phyloP scores from a whole-genome alignment of 2,329 filamentous ascomycete genomes.

The Penicillium crustosum region DNA sequence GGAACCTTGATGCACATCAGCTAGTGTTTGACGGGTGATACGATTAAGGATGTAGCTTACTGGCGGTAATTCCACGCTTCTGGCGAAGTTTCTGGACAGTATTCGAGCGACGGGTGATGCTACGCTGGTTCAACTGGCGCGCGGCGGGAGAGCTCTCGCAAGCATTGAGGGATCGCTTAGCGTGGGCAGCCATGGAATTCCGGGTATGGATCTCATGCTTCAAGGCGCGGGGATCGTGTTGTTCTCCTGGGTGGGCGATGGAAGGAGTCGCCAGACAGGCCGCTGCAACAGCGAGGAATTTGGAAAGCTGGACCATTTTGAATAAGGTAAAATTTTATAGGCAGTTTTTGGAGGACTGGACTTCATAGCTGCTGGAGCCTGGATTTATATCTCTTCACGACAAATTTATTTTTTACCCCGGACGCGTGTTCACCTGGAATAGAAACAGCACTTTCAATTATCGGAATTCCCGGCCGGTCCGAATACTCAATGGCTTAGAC shows the following conservation, averaged over 20 bases:
- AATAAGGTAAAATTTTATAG: background rate
- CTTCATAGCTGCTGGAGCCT: background rate
- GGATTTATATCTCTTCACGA: constrained; percentile 2
- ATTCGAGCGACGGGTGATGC: constrained; percentile 29
- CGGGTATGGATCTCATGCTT: constrained; percentile 32
- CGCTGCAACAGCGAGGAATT: constrained; percentile 33
- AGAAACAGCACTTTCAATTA: too few species aligned
- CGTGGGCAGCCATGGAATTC: constrained; percentile 26
- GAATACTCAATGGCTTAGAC: background rate
- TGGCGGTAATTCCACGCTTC: constrained; percentile 27
- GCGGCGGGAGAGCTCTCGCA: constrained; percentile 27
- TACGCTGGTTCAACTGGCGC: constrained; percentile 28
- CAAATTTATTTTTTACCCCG: too few species aligned
- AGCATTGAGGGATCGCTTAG: constrained; percentile 25
- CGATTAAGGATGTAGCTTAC: constrained; percentile 13
- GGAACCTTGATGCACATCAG: constrained; percentile 14
- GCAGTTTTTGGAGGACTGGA: background rate
- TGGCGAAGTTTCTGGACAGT: constrained; percentile 30
- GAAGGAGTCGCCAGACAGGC: constrained; percentile 28
- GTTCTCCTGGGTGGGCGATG: constrained; percentile 34
- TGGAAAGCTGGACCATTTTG: constrained; percentile 26
- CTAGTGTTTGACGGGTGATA: background rate
- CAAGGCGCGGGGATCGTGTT: constrained; percentile 30
- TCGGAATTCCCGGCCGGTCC: background rate
- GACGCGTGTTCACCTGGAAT: too few species aligned